Conservation (phyloP, 768 basidiomycete genomes). For the Mycena indigotica region DNA sequence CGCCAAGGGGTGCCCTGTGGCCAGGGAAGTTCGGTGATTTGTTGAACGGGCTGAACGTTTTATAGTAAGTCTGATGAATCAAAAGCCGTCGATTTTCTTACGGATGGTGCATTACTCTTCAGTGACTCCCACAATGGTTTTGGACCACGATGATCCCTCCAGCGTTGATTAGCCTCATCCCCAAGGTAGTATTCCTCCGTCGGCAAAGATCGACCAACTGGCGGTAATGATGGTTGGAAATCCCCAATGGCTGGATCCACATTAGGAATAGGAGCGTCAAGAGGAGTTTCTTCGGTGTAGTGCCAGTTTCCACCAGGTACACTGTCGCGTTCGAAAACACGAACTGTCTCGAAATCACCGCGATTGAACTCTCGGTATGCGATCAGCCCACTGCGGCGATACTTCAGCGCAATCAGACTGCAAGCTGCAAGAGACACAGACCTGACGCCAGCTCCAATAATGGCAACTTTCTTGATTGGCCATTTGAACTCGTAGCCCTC, state of each 20-base stretch:
- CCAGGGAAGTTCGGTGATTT: slow-evolving; percentile 5
- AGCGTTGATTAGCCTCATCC: not conserved
- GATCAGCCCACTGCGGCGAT: not conserved
- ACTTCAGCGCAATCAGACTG: not conserved
- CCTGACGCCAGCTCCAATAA: slow-evolving; percentile 1
- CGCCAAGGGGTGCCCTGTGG: slow-evolving; percentile 4
- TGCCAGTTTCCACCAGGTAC: slow-evolving; percentile 46
- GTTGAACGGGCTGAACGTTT: slow-evolving; percentile 24
- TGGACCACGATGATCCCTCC: slow-evolving; percentile 14
- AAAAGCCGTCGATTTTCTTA: too few species aligned
- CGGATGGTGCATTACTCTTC: slow-evolving; percentile 25
- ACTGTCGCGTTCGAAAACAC: slow-evolving; percentile 40
- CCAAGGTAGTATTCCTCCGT: slow-evolving; percentile 12
- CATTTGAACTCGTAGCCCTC: slow-evolving; percentile 1
- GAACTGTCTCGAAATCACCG: slow-evolving; percentile 22
- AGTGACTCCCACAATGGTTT: slow-evolving; percentile 27
- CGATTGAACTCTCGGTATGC: slow-evolving; percentile 1
- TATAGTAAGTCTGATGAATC: too few species aligned
- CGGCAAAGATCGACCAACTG: not conserved
- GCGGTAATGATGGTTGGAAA: not conserved
- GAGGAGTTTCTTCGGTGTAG: slow-evolving; percentile 41
- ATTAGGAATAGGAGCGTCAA: slow-evolving; percentile 25
- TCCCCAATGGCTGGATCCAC: not conserved
- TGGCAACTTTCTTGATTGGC: not conserved
- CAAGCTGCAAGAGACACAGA: not conserved